These are phyloP conservation scores for Penicillium sp. DNA, from an alignment of 2,329 filamentous ascomycete species.

Conservation along the genomic window DNA sequence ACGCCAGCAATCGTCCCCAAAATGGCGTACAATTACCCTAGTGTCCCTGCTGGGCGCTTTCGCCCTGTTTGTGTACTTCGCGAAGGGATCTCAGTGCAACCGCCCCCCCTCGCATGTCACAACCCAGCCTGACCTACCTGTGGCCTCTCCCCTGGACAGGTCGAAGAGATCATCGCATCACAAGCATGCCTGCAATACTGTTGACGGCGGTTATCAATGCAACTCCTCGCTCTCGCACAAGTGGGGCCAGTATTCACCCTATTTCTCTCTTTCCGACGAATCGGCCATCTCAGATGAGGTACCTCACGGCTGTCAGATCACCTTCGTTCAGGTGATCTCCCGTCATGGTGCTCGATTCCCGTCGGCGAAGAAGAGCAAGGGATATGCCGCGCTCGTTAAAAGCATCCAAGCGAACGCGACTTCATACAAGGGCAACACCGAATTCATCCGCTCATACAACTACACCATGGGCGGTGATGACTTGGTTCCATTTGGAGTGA, in stretches of 20 bases:
- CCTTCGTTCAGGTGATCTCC: constrained; percentile 77
- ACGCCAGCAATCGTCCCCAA: neutral
- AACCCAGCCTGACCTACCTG: neutral
- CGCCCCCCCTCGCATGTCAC: neutral
- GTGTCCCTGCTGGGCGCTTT: constrained; percentile 6
- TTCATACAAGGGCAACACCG: constrained; percentile 60
- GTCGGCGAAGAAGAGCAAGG: constrained; percentile 63
- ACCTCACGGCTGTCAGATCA: constrained; percentile 68
- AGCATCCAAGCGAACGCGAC: constrained; percentile 61
- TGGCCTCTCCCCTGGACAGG: neutral
- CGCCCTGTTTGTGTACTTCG: constrained; percentile 7
- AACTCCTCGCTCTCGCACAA: constrained; percentile 59
- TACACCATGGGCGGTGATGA: constrained; percentile 70
- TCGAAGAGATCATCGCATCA: neutral
- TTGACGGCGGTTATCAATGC: constrained; percentile 62
- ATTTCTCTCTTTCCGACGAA: constrained; percentile 63
- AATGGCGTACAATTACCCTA: constrained; percentile 3
- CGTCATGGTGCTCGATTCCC: constrained; percentile 84
- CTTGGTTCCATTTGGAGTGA: constrained; percentile 65
- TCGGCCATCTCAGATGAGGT: constrained; percentile 61
- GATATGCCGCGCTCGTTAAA: constrained; percentile 63
- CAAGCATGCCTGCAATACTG: constrained; percentile 49
- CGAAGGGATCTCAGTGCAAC: constrained; percentile 8
- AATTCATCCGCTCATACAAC: constrained; percentile 68
- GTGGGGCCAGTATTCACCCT: constrained; percentile 89